Evolutionary conservation across 2,329 filamentous ascomycete species (phyloP).

Genomic region (Stagonosporopsis chrysanthemi): DNA sequence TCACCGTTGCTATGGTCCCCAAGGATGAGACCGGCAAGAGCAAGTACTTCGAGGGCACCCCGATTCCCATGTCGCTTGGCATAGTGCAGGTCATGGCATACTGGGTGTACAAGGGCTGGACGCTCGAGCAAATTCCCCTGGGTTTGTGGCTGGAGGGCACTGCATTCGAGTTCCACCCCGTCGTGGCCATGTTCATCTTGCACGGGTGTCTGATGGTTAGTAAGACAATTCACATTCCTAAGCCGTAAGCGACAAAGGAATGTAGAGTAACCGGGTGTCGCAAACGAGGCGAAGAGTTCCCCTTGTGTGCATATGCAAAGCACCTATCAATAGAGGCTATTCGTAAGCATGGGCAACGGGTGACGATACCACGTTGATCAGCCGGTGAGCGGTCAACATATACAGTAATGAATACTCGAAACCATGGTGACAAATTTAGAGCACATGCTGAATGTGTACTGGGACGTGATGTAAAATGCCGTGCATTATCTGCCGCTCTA

Average conservation of each 20-base stretch:
- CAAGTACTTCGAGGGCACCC: constrained; percentile 95
- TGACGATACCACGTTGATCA: constrained; percentile 11
- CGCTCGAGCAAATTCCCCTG: constrained; percentile 78
- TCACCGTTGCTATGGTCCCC: constrained; percentile 86
- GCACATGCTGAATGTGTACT: too few species aligned
- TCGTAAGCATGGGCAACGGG: neutral
- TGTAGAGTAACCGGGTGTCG: neutral
- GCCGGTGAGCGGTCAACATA: neutral
- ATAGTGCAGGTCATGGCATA: constrained; percentile 87
- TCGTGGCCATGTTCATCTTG: constrained; percentile 80
- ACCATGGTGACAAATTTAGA: neutral
- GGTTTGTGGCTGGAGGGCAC: constrained; percentile 74
- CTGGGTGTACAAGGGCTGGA: constrained; percentile 83
- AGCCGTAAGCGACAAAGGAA: constrained; percentile 61
- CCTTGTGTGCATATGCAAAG: neutral
- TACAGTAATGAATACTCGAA: neutral
- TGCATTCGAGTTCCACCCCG: constrained; percentile 81
- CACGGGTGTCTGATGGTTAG: constrained; percentile 95
- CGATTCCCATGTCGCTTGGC: constrained; percentile 87
- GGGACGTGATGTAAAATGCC: neutral
- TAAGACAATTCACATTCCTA: constrained; percentile 93
- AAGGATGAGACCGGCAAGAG: constrained; percentile 93
- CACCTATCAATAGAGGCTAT: neutral
- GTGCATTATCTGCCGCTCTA: neutral
- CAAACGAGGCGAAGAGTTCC: neutral